phyloP scores from a whole-genome alignment of 148 eudicot species.

The Diospyros kaki region DNA sequence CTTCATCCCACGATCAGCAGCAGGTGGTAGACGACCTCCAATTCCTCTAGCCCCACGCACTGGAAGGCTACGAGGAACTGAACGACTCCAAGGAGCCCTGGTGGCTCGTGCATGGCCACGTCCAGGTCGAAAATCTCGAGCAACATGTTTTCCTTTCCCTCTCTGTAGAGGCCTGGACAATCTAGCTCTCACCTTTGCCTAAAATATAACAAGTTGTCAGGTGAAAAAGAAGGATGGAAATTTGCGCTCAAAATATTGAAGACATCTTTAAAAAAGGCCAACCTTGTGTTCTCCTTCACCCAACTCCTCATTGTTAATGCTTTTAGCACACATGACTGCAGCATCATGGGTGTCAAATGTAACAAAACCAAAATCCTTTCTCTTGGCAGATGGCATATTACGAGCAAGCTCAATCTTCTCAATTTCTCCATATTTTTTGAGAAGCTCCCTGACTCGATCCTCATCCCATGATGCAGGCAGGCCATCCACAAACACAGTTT shows the following conservation, averaged over 20 bases:
- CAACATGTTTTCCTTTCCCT: conserved; percentile 60
- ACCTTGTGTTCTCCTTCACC: conserved; percentile 93
- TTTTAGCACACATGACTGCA: conserved; percentile 84
- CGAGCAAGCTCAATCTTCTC: conserved; percentile 98
- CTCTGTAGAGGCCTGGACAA: conserved; percentile 90
- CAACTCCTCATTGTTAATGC: conserved; percentile 85
- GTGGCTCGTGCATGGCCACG: conserved; percentile 43
- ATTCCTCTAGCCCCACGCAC: conserved; percentile 45
- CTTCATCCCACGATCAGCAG: conserved; percentile 47
- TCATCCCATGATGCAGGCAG: conserved; percentile 95
- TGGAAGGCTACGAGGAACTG: conserved; percentile 58
- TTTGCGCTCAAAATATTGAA: conserved; percentile 2
- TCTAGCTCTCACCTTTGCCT: conserved; percentile 94
- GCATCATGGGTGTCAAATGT: conserved; percentile 88
- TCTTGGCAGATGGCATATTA: conserved; percentile 96
- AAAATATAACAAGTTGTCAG: conserved; percentile 7
- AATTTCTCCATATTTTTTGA: conserved; percentile 66
- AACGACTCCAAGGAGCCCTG: conserved; percentile 80
- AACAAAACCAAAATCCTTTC: conserved; percentile 95
- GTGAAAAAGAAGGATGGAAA: not conserved
- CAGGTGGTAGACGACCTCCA: conserved; percentile 49
- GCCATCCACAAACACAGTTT: conserved; percentile 91
- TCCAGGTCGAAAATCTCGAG: conserved; percentile 53
- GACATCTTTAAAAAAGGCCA: conserved; percentile 8
- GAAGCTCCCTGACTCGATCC: conserved; percentile 65